Percentiles rank a stretch among this genome's conserved stretches.
Evolutionary conservation across 2,329 filamentous ascomycete genomes (phyloP).

Genomic region (Colletotrichum tanaceti): DNA sequence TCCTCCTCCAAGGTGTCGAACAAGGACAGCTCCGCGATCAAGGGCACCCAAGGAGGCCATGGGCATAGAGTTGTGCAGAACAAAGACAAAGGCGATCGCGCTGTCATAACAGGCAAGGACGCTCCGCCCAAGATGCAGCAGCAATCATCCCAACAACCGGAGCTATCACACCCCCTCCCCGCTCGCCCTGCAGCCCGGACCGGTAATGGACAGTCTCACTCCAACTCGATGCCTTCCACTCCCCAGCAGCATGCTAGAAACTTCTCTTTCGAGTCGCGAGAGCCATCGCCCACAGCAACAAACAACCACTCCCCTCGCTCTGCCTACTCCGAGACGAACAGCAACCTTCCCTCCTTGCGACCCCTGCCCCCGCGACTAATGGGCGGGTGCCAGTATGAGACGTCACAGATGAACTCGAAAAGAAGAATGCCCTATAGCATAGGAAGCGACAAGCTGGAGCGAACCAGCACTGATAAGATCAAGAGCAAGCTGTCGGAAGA

Average conservation of each 20-base stretch:
- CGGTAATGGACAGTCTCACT: slow-evolving; percentile 62
- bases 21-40: slow-evolving; percentile 61
- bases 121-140: slow-evolving; percentile 60
- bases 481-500: slow-evolving; percentile 77
- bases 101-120: slow-evolving; percentile 71
- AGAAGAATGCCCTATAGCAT: slow-evolving; percentile 92
- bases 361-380: slow-evolving; percentile 67
- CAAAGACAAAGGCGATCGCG: slow-evolving; percentile 70
- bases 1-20: slow-evolving; percentile 71
- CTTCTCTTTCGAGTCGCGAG: slow-evolving; percentile 80
- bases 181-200: slow-evolving; percentile 44
- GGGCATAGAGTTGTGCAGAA: slow-evolving; percentile 71
- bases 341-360: slow-evolving; percentile 75
- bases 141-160: slow-evolving; percentile 53
- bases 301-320: slow-evolving; percentile 89
- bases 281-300: slow-evolving; percentile 81
- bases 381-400: slow-evolving; percentile 87
- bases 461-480: slow-evolving; percentile 76
- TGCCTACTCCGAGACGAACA: slow-evolving; percentile 88
- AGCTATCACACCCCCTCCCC: slow-evolving; percentile 45
- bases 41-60: slow-evolving; percentile 67
- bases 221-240: slow-evolving; percentile 92
- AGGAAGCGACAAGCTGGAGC: slow-evolving; percentile 82
- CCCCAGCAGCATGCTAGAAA: slow-evolving; percentile 89
- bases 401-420: slow-evolving; percentile 81